Base-by-base conservation (phyloP, 1,139 yeast genomes). In the Sugiyamaella castrensis region DNA sequence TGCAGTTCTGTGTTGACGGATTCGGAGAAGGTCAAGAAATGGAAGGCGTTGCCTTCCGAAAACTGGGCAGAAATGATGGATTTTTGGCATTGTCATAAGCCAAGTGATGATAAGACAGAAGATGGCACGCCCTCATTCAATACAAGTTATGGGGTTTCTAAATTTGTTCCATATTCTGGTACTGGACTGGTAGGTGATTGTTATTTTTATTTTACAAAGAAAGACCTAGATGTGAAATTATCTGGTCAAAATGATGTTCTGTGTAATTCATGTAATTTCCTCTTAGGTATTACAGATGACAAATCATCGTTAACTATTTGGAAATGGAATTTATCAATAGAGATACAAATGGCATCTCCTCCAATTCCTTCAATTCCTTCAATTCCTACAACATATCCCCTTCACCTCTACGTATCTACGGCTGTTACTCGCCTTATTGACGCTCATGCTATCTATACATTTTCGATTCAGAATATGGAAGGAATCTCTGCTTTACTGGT, bases 51-150 rank as follows among this genome's bases (percentile, higher is more conserved):
- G 82, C 98, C 98, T 0, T 85, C 95, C 1, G 97, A 89, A 60
- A 73, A 81, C 48, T 92, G 98, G 98, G 80, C 86, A 10, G 98
- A 92, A 63, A 73, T 92, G 77, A 86, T 92, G 96, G 98, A 92
- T 53, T 86, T 85, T 57, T 92, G 98, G 98, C 98, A 92, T 65
- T 92, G 98, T 63, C 98, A 92, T 64, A 89, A 89, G 63, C 98
- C 98, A 0, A 71, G 72, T 19, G 65, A 70, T 34, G 63, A 68
- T 19, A 19, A 19, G 24, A 58, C 57, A 27, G 60, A 61, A 29
- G 56, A 62, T 11, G 48, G 9, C 6, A 19, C 11, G 11, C 19
- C 36, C 1, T 24, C 40, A 9, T 57, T 53, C 60, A 52, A 59
- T 33, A 57, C 56, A 2, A 55, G 56, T 37, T 62, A 61, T 42